These are phyloP conservation scores for Aspergillus bridgeri DNA, from an alignment of 495 filamentous ascomycete species.

Conservation along the genomic window DNA sequence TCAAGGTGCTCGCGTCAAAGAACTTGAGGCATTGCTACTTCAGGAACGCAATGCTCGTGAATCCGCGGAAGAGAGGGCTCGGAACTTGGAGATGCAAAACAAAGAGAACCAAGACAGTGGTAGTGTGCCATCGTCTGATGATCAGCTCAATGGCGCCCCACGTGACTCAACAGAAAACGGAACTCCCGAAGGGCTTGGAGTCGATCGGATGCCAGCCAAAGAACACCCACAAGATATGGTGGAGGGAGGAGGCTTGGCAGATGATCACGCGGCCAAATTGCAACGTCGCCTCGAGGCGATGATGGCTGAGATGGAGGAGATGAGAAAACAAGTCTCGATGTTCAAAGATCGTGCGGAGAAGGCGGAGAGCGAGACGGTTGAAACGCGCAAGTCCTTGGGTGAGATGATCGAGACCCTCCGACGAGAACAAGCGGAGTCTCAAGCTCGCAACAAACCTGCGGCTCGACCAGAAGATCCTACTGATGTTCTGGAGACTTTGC, in stretches of 20 bases:
- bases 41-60: constrained; percentile 80
- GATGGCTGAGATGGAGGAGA: constrained; percentile 76
- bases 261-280: constrained; percentile 41
- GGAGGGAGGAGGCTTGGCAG: constrained; percentile 23
- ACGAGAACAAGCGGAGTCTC: constrained; percentile 50
- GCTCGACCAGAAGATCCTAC: constrained; percentile 8
- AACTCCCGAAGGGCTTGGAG: constrained; percentile 8
- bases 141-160: constrained; percentile 20
- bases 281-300: constrained; percentile 76
- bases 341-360: constrained; percentile 75
- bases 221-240: constrained; percentile 35
- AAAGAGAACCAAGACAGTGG: constrained; percentile 19
- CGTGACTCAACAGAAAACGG: constrained; percentile 13
- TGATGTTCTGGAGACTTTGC: background rate
- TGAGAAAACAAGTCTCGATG: constrained; percentile 73
- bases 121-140: constrained; percentile 33
- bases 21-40: constrained; percentile 73
- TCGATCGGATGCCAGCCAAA: constrained; percentile 9
- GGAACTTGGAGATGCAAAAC: constrained; percentile 57
- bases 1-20: constrained; percentile 72
- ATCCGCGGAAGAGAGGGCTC: constrained; percentile 75
- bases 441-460: constrained; percentile 1
- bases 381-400: constrained; percentile 66
- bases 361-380: constrained; percentile 69
- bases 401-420: constrained; percentile 88